phyloP scores from a whole-genome alignment of 352 stramenopile genomes.

The Aphanomyces euteiches region DNA sequence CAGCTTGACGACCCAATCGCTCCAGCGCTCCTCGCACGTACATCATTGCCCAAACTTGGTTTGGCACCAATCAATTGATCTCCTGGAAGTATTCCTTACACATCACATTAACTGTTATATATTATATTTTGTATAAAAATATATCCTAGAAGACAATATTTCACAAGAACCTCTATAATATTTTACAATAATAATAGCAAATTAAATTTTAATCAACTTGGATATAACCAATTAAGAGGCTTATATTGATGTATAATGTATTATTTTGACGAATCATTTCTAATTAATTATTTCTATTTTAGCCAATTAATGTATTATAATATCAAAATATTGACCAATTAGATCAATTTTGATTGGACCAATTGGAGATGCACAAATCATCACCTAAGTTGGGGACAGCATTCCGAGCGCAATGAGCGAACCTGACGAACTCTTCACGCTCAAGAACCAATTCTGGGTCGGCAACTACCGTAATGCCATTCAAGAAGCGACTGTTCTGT shows the following conservation, averaged over 20 bases:
- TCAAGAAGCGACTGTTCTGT: slow-evolving; percentile 87
- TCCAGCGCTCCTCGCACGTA: background rate
- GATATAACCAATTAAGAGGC: no score
- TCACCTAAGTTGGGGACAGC: background rate
- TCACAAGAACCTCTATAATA: background rate
- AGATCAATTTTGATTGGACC: background rate
- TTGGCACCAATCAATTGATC: slow-evolving; percentile 19
- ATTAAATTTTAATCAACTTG: no score
- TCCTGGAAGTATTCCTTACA: background rate
- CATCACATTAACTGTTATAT: background rate
- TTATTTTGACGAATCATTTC: background rate
- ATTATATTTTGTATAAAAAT: slow-evolving; percentile 6
- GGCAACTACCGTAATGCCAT: slow-evolving; percentile 94
- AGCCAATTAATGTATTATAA: slow-evolving; percentile 8
- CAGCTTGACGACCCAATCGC: background rate
- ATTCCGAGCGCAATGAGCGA: slow-evolving; percentile 66
- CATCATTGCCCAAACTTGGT: slow-evolving; percentile 1
- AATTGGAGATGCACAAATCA: slow-evolving; percentile 16
- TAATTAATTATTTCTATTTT: background rate
- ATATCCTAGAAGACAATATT: background rate
- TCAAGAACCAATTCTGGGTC: slow-evolving; percentile 97
- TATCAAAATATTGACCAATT: slow-evolving; percentile 2
- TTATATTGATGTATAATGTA: no score
- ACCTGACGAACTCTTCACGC: slow-evolving; percentile 97
- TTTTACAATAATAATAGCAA: no score